Conservation (phyloP, 768 basidiomycete species). For the Rhizopogon roseolus region DNA sequence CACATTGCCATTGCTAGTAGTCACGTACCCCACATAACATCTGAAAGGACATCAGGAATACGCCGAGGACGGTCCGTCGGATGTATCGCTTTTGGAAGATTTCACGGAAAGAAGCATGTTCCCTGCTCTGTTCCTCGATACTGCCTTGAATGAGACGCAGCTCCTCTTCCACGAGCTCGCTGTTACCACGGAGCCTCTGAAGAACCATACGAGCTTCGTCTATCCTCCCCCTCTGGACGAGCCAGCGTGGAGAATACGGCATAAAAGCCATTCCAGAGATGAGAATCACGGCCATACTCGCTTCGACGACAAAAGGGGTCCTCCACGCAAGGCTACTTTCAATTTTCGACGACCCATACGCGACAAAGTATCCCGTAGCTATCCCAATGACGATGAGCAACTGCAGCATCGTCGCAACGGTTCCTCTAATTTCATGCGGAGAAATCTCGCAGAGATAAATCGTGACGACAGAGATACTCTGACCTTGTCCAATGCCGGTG, state of each 20-base stretch:
- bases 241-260: constrained; percentile 19
- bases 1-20: neutral
- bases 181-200: constrained; percentile 9
- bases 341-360: constrained; percentile 20
- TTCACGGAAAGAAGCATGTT: constrained; percentile 19
- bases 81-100: constrained; percentile 25
- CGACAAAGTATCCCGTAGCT: constrained; percentile 27
- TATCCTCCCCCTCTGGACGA: constrained; percentile 27
- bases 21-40: constrained; percentile 29
- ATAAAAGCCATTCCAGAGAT: constrained; percentile 19
- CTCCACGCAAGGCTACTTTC: constrained; percentile 22
- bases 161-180: constrained; percentile 15
- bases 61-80: constrained; percentile 33
- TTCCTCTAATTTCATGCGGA: constrained; percentile 36
- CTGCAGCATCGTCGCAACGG: constrained; percentile 36
- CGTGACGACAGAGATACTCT: constrained; percentile 38
- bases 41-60: constrained; percentile 41
- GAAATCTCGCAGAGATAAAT: constrained; percentile 38
- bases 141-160: constrained; percentile 13
- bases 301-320: constrained; percentile 21
- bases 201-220: constrained; percentile 29
- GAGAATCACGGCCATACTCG: constrained; percentile 12
- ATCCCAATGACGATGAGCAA: constrained; percentile 40
- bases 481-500: constrained; percentile 42
- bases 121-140: constrained; percentile 17